These are phyloP conservation scores for Earliella scabrosa DNA, from an alignment of 1,284 basidiomycete species.

Conservation along the genomic window DNA sequence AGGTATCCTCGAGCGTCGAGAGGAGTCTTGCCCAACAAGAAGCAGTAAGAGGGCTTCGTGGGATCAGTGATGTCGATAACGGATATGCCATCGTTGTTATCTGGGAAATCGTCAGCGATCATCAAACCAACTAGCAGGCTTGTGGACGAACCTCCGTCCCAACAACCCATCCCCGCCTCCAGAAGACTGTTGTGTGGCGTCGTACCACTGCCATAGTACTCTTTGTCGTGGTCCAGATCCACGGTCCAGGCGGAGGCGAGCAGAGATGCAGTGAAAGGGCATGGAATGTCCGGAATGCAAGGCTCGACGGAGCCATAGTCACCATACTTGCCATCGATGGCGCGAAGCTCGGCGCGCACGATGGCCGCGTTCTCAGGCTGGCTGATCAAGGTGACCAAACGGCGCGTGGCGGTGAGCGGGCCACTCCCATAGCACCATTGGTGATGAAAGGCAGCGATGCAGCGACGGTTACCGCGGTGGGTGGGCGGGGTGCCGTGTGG, in stretches of 20 bases:
- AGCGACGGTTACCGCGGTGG: constrained; percentile 36
- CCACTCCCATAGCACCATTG: constrained; percentile 43
- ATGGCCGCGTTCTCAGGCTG: constrained; percentile 40
- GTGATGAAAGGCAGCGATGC: constrained; percentile 43
- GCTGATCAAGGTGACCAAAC: constrained; percentile 41
- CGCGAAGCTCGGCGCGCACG: constrained; percentile 38
- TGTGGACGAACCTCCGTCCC: constrained; percentile 30
- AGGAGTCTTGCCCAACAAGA: constrained; percentile 25
- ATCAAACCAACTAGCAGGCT: no score
- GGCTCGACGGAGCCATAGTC: constrained; percentile 10
- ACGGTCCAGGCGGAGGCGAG: constrained; percentile 18
- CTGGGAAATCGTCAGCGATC: constrained; percentile 26
- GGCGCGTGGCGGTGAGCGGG: constrained; percentile 35
- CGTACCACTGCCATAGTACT: constrained; percentile 4
- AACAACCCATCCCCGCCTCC: constrained; percentile 33
- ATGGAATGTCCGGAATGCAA: constrained; percentile 30
- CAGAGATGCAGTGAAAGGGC: constrained; percentile 35
- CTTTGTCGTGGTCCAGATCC: constrained; percentile 8
- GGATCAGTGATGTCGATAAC: constrained; percentile 46
- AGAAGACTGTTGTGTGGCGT: constrained; percentile 7
- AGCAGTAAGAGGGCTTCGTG: constrained; percentile 39
- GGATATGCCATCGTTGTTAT: constrained; percentile 46
- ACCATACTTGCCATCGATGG: constrained; percentile 33
- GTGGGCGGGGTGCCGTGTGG: constrained; percentile 25
- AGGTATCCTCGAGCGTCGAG: constrained; percentile 37